phyloP scores from a whole-genome alignment of 257 asterid species.

The Buddleja alternifolia region DNA sequence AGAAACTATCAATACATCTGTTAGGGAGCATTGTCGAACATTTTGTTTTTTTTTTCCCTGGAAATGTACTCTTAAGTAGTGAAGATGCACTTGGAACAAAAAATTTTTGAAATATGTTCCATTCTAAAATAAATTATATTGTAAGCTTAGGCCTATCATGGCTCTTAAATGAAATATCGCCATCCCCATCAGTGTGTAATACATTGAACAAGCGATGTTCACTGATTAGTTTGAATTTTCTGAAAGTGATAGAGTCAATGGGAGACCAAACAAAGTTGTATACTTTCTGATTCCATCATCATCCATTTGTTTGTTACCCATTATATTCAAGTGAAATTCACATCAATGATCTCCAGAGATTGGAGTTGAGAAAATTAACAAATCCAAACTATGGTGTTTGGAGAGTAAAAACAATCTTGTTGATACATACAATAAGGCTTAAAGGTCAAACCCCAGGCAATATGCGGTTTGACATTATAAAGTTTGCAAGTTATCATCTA shows the following conservation, averaged over 20 bases:
- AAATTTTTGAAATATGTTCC: too few species aligned
- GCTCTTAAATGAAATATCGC: too few species aligned
- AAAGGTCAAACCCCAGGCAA: not conserved
- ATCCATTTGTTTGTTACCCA: not conserved
- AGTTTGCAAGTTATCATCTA: constrained; percentile 9
- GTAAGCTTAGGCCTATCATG: too few species aligned
- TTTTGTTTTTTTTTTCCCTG: not conserved
- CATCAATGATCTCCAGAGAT: not conserved
- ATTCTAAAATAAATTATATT: too few species aligned
- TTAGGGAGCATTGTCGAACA: not conserved
- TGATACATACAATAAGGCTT: not conserved
- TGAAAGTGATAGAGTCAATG: too few species aligned
- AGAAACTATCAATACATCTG: not conserved
- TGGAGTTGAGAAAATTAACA: not conserved
- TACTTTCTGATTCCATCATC: not conserved
- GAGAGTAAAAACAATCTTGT: not conserved
- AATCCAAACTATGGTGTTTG: constrained; percentile 4
- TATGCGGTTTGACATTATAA: not conserved
- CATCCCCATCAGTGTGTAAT: too few species aligned
- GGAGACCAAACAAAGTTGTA: not conserved
- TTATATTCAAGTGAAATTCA: not conserved
- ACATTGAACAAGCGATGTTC: too few species aligned
- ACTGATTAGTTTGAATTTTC: too few species aligned
- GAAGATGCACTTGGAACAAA: not conserved
- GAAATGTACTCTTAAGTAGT: not conserved